Conservation (phyloP, 768 basidiomycete genomes). For the Lyophyllum shimeji region DNA sequence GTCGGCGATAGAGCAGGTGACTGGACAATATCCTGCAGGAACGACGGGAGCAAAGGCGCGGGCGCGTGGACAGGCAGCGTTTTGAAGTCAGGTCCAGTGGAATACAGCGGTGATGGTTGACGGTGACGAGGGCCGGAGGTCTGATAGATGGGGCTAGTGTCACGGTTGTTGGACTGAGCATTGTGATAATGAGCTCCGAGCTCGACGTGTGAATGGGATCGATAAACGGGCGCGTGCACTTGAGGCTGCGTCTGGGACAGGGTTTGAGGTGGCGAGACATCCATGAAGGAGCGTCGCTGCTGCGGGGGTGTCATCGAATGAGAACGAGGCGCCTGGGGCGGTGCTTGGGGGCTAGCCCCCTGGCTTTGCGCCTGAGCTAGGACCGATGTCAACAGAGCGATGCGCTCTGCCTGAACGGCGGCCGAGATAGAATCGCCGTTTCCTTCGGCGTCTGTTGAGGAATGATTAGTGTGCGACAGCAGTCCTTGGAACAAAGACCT, state of each 20-base stretch:
- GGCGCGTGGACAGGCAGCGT: constrained; percentile 35
- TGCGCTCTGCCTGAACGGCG: constrained; percentile 83
- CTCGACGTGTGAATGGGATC: constrained; percentile 53
- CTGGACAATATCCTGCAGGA: constrained; percentile 73
- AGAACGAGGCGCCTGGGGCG: constrained; percentile 31
- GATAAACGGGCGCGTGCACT: constrained; percentile 39
- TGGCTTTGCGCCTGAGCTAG: constrained; percentile 53
- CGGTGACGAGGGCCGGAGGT: constrained; percentile 47
- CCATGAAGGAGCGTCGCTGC: constrained; percentile 37
- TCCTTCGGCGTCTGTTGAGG: constrained; percentile 70
- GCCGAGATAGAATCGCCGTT: constrained; percentile 87
- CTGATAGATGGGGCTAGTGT: constrained; percentile 56
- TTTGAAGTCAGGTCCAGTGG: constrained; percentile 34
- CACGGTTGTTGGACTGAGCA: constrained; percentile 8
- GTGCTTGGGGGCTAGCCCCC: constrained; percentile 10
- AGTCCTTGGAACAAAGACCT: constrained; percentile 27
- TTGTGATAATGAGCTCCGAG: constrained; percentile 42
- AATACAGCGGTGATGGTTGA: constrained; percentile 37
- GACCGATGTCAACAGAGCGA: constrained; percentile 75
- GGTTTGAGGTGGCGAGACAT: constrained; percentile 30
- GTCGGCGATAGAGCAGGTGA: constrained; percentile 66
- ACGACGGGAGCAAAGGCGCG: constrained; percentile 69
- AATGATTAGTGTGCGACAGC: constrained; percentile 7
- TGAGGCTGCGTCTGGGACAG: constrained; percentile 20
- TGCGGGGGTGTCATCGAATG: constrained; percentile 50